Evolutionary conservation across 768 basidiomycete genomes (phyloP).

Genomic region (Boletus coccyginus): DNA sequence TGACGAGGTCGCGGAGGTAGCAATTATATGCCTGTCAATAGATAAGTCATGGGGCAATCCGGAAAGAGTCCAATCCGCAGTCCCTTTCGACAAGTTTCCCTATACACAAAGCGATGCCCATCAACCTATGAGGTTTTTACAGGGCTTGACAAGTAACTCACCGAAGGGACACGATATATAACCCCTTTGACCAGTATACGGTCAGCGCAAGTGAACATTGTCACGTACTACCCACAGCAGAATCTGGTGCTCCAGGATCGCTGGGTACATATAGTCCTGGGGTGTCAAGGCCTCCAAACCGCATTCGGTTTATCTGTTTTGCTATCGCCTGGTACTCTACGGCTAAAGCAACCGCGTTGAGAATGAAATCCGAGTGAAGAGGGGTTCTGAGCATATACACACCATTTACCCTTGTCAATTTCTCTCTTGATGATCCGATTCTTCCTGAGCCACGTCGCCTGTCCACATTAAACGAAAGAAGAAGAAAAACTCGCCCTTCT

Average conservation of each 20-base stretch:
- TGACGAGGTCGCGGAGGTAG: conserved; percentile 7
- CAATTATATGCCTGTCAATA: background rate
- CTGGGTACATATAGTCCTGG: conserved; percentile 53
- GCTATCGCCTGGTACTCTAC: no score
- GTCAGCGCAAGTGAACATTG: no score
- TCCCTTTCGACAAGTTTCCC: conserved; percentile 4
- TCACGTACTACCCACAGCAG: conserved; percentile 38
- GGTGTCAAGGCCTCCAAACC: no score
- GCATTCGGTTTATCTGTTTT: no score
- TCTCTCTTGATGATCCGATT: no score
- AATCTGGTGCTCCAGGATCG: conserved; percentile 55
- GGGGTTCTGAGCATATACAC: no score
- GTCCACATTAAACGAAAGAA: no score
- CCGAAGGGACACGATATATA: conserved; percentile 6
- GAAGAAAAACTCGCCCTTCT: no score
- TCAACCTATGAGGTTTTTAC: background rate
- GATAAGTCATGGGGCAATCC: background rate
- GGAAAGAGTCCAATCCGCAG: background rate
- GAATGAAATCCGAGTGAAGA: no score
- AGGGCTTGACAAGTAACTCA: background rate
- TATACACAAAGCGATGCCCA: background rate
- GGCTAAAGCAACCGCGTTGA: no score
- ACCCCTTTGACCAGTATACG: background rate
- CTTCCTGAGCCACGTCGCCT: no score
- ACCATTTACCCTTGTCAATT: no score